Percentiles rank a stretch among this genome's conserved stretches.
These are phyloP conservation scores for Amanita exitialis DNA, from an alignment of 768 basidiomycete species.

Conservation along the genomic window DNA sequence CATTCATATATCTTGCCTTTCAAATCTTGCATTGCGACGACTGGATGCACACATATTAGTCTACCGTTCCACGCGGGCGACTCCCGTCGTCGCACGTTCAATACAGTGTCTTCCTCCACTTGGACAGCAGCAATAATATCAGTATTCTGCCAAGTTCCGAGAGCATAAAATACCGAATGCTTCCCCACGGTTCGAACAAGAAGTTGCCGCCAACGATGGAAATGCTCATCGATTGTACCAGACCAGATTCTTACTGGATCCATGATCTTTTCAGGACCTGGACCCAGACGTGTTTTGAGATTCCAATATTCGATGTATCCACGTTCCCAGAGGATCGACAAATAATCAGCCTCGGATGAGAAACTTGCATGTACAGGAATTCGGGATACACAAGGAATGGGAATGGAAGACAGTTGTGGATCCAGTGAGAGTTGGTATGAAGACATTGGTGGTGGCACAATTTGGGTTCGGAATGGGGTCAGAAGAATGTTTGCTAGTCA, in stretches of 20 bases:
- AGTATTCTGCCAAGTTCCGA: conserved; percentile 27
- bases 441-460: conserved; percentile 98
- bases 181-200: conserved; percentile 8
- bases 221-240: conserved; percentile 14
- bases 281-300: conserved; percentile 50
- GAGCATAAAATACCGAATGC: conserved; percentile 18
- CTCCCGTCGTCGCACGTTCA: conserved; percentile 10
- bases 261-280: conserved; percentile 50
- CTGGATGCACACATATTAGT: conserved; percentile 24
- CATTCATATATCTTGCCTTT: conserved; percentile 41
- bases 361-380: conserved; percentile 63
- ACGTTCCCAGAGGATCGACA: conserved; percentile 64
- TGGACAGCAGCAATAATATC: conserved; percentile 24
- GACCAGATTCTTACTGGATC: conserved; percentile 35
- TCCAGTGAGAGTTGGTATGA: conserved; percentile 36
- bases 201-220: conserved; percentile 24
- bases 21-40: conserved; percentile 26
- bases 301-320: conserved; percentile 64
- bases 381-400: conserved; percentile 12
- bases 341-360: conserved; percentile 40
- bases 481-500: conserved; percentile 59
- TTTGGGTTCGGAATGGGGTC: conserved; percentile 90
- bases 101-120: conserved; percentile 12
- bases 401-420: conserved; percentile 12
- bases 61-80: conserved; percentile 37